Base-by-base conservation (phyloP, 176 grass and related monocot genomes). In the Zea luxurians region DNA sequence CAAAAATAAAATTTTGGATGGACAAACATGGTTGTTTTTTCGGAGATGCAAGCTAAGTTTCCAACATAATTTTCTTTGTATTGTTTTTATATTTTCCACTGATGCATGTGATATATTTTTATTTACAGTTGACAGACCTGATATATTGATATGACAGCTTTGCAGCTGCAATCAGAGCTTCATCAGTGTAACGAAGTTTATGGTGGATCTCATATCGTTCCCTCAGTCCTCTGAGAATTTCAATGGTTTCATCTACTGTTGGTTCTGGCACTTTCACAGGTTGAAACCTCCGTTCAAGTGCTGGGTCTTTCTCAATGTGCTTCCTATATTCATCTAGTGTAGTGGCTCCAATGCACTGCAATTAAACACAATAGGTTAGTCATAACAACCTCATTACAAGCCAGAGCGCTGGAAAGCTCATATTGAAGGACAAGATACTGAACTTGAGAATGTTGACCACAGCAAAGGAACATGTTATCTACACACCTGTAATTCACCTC, bases 241-340 rank as follows among this genome's bases (percentile, higher is more conserved):
- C 89, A 69, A 98, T 98, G 57, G 95, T 90, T 64, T 98, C 91
- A 75, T 94, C 95, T n/a, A 98, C 95, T 73, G 91, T 82, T 74
- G 95, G 95, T 40, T 98, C 95, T 64, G 95, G 95, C 13, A 98
- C 91, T 78, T 70, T 98, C 69, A 98, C 95, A n/a, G 95, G 95
- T 73, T 98, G 95, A 80, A 98, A 98, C 61, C 91, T 79, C 53
- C 95, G 90, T 86, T 98, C 95, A 43, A 98, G 78, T 77, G 95
- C 95, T 58, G 95, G 91, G 48, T 98, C 91, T 83, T 94, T 98
- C 85, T 98, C 91, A 73, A 98, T 84, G 78, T 94, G 91, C 74
- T 94, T 98, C 41, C 95, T 86, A 62, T 98, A 98, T 74, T 98
- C 95, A 81, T 94, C 95, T 61, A 94, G 83, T 46, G 95, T 98